Evolutionary conservation across 805 yeast species (phyloP).

Genomic region (Maudiozyma pseudohumilis): DNA sequence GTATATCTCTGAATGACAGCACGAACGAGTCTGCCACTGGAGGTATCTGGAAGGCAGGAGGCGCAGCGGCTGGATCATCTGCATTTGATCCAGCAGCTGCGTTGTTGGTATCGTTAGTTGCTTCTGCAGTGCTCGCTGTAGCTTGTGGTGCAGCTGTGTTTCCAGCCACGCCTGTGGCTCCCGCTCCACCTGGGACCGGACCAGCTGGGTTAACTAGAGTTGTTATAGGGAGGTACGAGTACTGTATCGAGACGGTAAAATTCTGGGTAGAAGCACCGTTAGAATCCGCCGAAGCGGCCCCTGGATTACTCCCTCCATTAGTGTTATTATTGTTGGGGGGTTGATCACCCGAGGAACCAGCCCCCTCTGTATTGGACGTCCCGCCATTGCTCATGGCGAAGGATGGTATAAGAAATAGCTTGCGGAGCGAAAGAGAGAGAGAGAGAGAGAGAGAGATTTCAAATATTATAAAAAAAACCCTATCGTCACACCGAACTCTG

Average conservation of each 20-base stretch:
- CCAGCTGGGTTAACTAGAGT: no score
- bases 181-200: background rate
- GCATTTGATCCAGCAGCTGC: background rate
- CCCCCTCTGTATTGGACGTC: no score
- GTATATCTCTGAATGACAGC: slow-evolving; percentile 58
- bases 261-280: no score
- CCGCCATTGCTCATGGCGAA: no score
- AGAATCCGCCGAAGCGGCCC: no score
- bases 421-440: no score
- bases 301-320: background rate
- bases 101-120: background rate
- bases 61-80: background rate
- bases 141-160: background rate
- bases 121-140: background rate
- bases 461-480: no score
- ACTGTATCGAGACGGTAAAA: slow-evolving; percentile 26
- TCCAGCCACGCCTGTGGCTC: background rate
- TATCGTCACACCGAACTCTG: no score
- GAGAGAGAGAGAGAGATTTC: no score
- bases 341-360: no score
- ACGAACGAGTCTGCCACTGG: slow-evolving; percentile 42
- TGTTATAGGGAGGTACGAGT: slow-evolving; percentile 18
- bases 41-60: background rate
- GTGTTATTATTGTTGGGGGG: background rate
- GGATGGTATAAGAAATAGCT: no score